Percentiles rank a stretch among this genome's conserved stretches.
These are phyloP conservation scores for Gymnopilus dilepis DNA, from an alignment of 768 basidiomycete genomes.

Conservation along the genomic window DNA sequence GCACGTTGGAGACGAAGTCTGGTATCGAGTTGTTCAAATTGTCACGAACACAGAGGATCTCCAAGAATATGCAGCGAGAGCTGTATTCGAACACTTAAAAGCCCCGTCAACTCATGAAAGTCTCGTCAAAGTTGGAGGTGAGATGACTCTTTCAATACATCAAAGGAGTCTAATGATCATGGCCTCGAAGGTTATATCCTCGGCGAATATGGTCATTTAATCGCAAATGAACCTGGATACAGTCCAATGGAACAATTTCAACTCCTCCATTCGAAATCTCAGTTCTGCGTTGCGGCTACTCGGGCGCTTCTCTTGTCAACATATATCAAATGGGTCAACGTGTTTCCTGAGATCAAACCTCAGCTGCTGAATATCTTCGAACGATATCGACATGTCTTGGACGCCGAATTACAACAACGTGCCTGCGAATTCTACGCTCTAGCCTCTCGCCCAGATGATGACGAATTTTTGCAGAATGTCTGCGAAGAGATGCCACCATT, in stretches of 20 bases:
- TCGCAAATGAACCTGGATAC: conserved; percentile 93
- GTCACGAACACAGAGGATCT: conserved; percentile 98
- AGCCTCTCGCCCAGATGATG: conserved; percentile 83
- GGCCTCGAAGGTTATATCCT: conserved; percentile 80
- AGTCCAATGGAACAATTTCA: conserved; percentile 96
- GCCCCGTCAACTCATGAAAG: conserved; percentile 89
- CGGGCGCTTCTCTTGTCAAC: conserved; percentile 93
- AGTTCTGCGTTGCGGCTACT: conserved; percentile 91
- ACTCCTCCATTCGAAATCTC: conserved; percentile 90
- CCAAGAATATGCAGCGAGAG: conserved; percentile 94
- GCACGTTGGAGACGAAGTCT: conserved; percentile 98
- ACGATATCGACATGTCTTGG: conserved; percentile 95
- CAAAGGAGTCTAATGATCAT: neutral
- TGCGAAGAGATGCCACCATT: conserved; percentile 99
- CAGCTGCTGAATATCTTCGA: conserved; percentile 95
- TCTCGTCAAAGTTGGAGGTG: conserved; percentile 94
- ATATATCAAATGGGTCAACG: conserved; percentile 99
- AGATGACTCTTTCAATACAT: conserved; percentile 24
- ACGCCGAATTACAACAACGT: conserved; percentile 96
- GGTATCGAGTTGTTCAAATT: conserved; percentile 99
- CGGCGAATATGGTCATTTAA: conserved; percentile 97
- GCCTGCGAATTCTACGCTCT: conserved; percentile 97
- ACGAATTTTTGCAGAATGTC: conserved; percentile 90
- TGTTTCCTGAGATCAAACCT: conserved; percentile 97
- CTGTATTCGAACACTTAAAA: conserved; percentile 88